Evolutionary conservation across 768 basidiomycete genomes (phyloP), one percentile per base, ranked within the genome.

Genomic region (Tricholoma matsutake): DNA sequence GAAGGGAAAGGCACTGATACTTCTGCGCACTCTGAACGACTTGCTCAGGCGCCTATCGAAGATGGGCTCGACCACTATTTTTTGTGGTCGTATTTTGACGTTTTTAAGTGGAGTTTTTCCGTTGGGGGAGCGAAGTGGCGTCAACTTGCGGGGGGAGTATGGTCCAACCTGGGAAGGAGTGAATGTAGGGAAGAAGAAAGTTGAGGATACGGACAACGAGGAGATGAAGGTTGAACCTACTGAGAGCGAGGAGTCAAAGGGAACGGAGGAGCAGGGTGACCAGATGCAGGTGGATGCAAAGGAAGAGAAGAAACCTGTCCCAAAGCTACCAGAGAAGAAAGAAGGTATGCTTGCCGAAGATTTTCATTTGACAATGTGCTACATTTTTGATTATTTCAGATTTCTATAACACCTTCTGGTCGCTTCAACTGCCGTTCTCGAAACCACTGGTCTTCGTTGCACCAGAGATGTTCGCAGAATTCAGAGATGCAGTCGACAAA

Each of bases 351-450:
- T 34, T 16, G 32, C 10, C 41, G 1, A 47, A 20, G 11, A n/a
- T 7, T 52, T 34, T 13, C 10, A 54, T 22, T 41, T 52, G 31
- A 3, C 2, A 16, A 22, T n/a, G 29, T 55, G 28, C 45, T 31
- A 56, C 35, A 58, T 49, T 65, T 62, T 25, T 9, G 6, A 13
- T n/a, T 18, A 14, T 10, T 57, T 8, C 55, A 87, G 92, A 90
- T 25, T 90, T 95, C 69, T 95, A 94, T 75, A 83, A 86, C 61
- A 91, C 85, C 0, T 96, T 96, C 77, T 96, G 94, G 94, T 89
- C 89, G 0, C 78, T 96, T 7, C 94, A 97, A 68, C 78, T 88
- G 4, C 86, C 85, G 5, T 96, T 96, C 75, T 93, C 92, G 31
- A 84, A 87, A 63, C 94, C 94, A 2, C 80, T 86, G 0, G 64